Evolutionary conservation across 1,284 basidiomycete genomes (phyloP).

Genomic region (Ceratobasidium sp.): DNA sequence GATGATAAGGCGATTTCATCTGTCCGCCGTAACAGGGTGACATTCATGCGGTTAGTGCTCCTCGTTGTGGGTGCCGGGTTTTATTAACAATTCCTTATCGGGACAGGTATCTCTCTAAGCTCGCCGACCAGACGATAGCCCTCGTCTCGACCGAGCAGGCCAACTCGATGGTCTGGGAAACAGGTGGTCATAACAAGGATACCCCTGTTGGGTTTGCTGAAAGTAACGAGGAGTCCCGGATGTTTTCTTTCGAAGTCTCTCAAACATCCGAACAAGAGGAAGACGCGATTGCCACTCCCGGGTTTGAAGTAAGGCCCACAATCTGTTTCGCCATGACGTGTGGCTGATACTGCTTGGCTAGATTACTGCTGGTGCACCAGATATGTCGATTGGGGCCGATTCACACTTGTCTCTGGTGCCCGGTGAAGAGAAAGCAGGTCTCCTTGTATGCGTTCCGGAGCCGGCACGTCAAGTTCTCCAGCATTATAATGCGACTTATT

Average conservation of each 20-base stretch:
- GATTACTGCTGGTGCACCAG: too few species aligned
- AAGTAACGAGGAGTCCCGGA: conserved; percentile 7
- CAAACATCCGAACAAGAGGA: conserved; percentile 21
- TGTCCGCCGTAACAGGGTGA: conserved; percentile 47
- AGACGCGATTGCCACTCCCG: conserved; percentile 5
- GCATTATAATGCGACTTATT: background rate
- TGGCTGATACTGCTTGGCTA: too few species aligned
- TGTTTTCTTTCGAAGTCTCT: background rate
- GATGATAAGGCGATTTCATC: conserved; percentile 47
- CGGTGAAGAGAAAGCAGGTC: conserved; percentile 28
- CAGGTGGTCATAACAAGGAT: background rate
- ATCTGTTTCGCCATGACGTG: too few species aligned
- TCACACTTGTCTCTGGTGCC: background rate
- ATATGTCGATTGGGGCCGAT: too few species aligned
- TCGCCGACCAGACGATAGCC: conserved; percentile 48
- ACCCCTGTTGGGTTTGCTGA: background rate
- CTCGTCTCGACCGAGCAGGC: conserved; percentile 46
- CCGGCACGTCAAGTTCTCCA: background rate
- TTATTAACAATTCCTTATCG: too few species aligned
- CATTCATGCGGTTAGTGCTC: conserved; percentile 47
- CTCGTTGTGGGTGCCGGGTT: too few species aligned
- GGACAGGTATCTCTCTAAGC: conserved; percentile 47
- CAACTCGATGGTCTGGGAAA: conserved; percentile 41
- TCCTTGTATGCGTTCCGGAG: conserved; percentile 1
- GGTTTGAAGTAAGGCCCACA: conserved; percentile 14